Conservation (phyloP, 2,329 filamentous ascomycete genomes). For the Neurospora sp. region DNA sequence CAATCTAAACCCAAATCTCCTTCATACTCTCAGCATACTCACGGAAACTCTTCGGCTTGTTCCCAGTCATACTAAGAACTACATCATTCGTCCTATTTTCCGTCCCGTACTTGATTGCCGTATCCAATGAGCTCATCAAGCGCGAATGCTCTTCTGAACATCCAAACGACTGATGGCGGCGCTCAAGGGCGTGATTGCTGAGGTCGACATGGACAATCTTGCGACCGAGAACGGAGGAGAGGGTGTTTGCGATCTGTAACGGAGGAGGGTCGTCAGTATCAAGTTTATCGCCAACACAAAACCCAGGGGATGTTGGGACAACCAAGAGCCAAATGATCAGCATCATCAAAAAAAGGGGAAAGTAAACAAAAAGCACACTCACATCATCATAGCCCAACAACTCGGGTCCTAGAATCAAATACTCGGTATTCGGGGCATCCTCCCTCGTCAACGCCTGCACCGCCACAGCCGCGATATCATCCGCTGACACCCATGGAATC, state of each 20-base stretch:
- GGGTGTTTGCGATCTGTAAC: conserved; percentile 24
- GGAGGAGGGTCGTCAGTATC: not conserved
- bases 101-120: conserved; percentile 23
- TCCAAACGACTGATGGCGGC: conserved; percentile 17
- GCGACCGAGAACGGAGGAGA: conserved; percentile 23
- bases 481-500: conserved; percentile 35
- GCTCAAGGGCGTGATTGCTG: conserved; percentile 19
- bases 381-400: conserved; percentile 27
- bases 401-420: conserved; percentile 27
- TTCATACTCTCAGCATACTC: conserved; percentile 20
- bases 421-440: conserved; percentile 31
- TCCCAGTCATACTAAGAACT: conserved; percentile 25
- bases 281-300: not conserved
- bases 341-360: not conserved
- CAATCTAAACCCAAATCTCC: conserved; percentile 13
- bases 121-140: conserved; percentile 25
- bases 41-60: conserved; percentile 21
- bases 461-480: conserved; percentile 37
- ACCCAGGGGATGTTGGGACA: not conserved
- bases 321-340: too few relatives aligned
- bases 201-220: conserved; percentile 27
- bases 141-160: conserved; percentile 23
- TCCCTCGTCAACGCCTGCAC: conserved; percentile 28
- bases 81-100: conserved; percentile 28
- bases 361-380: conserved; percentile 1